Percentiles rank a stretch among this genome's conserved stretches.
phyloP scores from a whole-genome alignment of 805 yeast species.

The Zygosaccharomyces gambellarensis region DNA sequence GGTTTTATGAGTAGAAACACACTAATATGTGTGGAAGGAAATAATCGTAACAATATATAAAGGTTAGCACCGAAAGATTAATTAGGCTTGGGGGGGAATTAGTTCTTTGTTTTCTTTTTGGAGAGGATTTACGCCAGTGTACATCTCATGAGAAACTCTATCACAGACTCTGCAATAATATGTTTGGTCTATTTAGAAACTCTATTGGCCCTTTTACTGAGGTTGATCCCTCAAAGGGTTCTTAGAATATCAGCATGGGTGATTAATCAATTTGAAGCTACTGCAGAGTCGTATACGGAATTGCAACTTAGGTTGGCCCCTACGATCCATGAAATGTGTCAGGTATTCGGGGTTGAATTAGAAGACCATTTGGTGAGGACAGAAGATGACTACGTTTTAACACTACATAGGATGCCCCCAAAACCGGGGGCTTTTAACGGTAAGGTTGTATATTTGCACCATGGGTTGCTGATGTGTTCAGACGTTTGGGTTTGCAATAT shows the following conservation, averaged over 20 bases:
- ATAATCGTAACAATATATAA: too few relatives aligned
- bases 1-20: not conserved
- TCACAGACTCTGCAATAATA: slow-evolving; percentile 49
- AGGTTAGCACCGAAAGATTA: too few relatives aligned
- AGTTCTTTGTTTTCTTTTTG: too few relatives aligned
- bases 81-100: too few relatives aligned
- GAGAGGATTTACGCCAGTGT: not conserved
- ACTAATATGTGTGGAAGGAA: too few relatives aligned
- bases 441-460: slow-evolving; percentile 77
- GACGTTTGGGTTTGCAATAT: slow-evolving; percentile 68
- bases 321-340: slow-evolving; percentile 61
- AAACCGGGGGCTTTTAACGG: slow-evolving; percentile 25
- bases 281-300: slow-evolving; percentile 20
- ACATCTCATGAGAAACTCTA: slow-evolving; percentile 35
- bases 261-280: slow-evolving; percentile 19
- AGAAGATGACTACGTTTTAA: slow-evolving; percentile 68
- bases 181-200: slow-evolving; percentile 48
- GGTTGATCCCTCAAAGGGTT: slow-evolving; percentile 42
- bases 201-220: slow-evolving; percentile 41
- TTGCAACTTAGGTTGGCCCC: slow-evolving; percentile 35
- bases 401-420: slow-evolving; percentile 65
- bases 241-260: slow-evolving; percentile 36
- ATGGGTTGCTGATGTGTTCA: slow-evolving; percentile 84
- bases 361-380: slow-evolving; percentile 79
- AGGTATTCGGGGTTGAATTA: slow-evolving; percentile 59